These are phyloP conservation scores for Camellia sinensis DNA, from an alignment of 148 eudicot species.

Conservation along the genomic window DNA sequence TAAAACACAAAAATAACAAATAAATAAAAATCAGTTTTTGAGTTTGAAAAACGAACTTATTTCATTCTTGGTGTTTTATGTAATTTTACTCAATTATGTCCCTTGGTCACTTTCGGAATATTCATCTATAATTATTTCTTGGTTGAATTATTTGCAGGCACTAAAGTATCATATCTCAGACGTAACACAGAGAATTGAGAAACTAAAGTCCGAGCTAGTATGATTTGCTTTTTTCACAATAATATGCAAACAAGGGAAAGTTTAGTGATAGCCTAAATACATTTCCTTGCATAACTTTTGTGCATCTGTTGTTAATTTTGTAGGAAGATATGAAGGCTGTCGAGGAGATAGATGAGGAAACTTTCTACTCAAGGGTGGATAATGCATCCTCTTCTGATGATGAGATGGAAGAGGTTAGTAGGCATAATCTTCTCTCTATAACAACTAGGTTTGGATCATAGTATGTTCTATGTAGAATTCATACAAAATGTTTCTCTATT, in stretches of 20 bases:
- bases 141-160: conserved; percentile 46
- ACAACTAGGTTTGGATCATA: not conserved
- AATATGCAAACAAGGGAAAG: not conserved
- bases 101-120: not conserved
- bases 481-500: not conserved
- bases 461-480: not conserved
- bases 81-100: not conserved
- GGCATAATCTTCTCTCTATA: conserved; percentile 10
- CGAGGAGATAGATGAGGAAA: conserved; percentile 48
- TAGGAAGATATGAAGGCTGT: conserved; percentile 50
- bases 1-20: too few relatives aligned
- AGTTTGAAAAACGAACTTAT: conserved; percentile 6
- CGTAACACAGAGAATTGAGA: conserved; percentile 54
- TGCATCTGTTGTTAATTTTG: conserved; percentile 13
- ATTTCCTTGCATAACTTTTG: not conserved
- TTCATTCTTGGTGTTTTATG: not conserved
- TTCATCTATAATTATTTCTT: not conserved
- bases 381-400: conserved; percentile 42
- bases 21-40: too few relatives aligned
- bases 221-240: conserved; percentile 15
- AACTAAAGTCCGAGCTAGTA: conserved; percentile 69
- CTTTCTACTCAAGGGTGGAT: conserved; percentile 45
- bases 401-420: conserved; percentile 43
- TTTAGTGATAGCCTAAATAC: not conserved
- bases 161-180: conserved; percentile 72